These are phyloP conservation scores for Ganoderma lucidum DNA, from an alignment of 1,284 basidiomycete species.

Conservation along the genomic window DNA sequence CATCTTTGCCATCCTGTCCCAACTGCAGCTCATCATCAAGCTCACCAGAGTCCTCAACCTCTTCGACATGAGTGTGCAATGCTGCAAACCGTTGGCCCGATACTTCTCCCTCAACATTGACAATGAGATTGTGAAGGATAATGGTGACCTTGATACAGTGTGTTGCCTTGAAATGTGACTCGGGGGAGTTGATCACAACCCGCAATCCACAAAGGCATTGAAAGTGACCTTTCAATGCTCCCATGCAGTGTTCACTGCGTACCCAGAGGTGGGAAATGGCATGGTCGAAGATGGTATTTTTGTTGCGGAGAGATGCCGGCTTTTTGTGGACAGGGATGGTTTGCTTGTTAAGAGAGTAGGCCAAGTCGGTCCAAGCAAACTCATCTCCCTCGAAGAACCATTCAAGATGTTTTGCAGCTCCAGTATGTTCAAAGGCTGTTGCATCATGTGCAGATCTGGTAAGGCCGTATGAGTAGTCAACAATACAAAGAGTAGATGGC, in stretches of 20 bases:
- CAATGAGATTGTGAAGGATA: constrained; percentile 23
- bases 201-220: constrained; percentile 38
- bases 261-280: constrained; percentile 40
- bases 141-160: constrained; percentile 18
- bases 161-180: constrained; percentile 15
- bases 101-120: constrained; percentile 5
- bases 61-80: not conserved
- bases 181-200: constrained; percentile 7
- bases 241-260: constrained; percentile 41
- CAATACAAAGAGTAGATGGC: constrained; percentile 40
- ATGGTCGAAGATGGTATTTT: constrained; percentile 44
- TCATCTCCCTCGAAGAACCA: constrained; percentile 34
- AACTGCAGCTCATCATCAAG: not conserved
- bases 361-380: constrained; percentile 45
- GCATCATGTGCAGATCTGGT: constrained; percentile 42
- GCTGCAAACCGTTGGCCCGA: not conserved
- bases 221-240: constrained; percentile 43
- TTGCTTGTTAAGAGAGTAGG: constrained; percentile 37
- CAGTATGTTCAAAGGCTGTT: constrained; percentile 36
- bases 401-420: constrained; percentile 28
- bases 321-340: constrained; percentile 23
- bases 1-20: not conserved
- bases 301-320: constrained; percentile 40
- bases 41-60: not conserved
- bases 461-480: constrained; percentile 41